Conservation (phyloP, 2,329 filamentous ascomycete species). For the Calonectria pseudoturangicola region DNA sequence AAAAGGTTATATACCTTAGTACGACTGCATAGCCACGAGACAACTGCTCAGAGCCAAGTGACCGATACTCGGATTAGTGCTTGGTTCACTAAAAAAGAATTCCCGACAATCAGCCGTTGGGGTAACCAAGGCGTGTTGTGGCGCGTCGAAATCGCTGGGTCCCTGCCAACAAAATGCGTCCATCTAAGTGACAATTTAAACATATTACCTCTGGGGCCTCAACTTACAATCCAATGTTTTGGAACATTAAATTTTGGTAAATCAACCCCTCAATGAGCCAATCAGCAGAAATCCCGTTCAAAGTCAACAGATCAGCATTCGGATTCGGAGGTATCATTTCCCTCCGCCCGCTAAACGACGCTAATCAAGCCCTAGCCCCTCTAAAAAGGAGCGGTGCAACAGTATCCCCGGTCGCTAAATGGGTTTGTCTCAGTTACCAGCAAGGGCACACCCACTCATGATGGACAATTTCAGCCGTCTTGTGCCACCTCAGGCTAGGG, state of each 20-base stretch:
- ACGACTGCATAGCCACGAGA: neutral
- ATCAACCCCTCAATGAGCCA: too few species aligned
- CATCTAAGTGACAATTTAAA: too few species aligned
- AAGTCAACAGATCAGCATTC: neutral
- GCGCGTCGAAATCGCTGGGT: neutral
- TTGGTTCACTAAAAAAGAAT: neutral
- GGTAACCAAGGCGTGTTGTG: too few species aligned
- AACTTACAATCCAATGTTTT: too few species aligned
- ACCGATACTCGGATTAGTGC: neutral
- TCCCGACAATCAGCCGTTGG: neutral
- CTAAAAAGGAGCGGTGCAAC: neutral
- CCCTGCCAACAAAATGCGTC: too few species aligned
- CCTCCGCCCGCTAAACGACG: neutral
- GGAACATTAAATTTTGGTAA: too few species aligned
- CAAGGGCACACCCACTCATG: neutral
- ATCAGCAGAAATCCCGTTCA: neutral
- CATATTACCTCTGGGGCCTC: too few species aligned
- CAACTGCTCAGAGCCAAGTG: neutral
- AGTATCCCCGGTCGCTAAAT: conserved; percentile 1
- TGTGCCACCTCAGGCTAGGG: neutral
- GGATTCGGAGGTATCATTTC: neutral
- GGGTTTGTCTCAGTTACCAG: neutral
- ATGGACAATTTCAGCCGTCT: conserved; percentile 11
- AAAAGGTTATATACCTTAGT: too few species aligned
- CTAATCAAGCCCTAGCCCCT: conserved; percentile 4